phyloP scores from a whole-genome alignment of 106 monocot genomes.

The Allium sativum region DNA sequence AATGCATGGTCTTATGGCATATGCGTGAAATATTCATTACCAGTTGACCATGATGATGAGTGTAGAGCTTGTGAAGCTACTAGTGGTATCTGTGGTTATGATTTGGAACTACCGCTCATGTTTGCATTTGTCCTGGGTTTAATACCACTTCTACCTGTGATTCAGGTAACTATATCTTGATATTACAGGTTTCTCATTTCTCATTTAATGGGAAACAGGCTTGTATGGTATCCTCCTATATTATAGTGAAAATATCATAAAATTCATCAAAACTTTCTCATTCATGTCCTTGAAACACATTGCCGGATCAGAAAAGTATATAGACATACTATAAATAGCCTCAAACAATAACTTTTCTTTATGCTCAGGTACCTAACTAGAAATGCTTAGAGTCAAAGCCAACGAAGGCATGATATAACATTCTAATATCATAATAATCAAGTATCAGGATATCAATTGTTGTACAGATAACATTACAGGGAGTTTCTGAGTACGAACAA shows the following conservation, averaged over 20 bases:
- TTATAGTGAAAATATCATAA: not conserved
- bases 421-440: too few species aligned
- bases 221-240: not conserved
- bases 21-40: conserved; percentile 36
- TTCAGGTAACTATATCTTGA: conserved; percentile 2
- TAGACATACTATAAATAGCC: not conserved
- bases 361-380: not conserved
- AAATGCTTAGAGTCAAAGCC: not conserved
- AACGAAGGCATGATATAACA: not conserved
- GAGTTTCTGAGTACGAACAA: not conserved
- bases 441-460: too few species aligned
- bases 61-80: conserved; percentile 62
- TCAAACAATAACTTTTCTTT: not conserved
- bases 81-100: conserved; percentile 71
- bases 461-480: too few species aligned
- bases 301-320: too few species aligned
- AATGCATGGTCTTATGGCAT: conserved; percentile 77
- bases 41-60: conserved; percentile 27
- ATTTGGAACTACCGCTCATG: conserved; percentile 8
- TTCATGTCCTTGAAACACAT: not conserved
- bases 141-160: conserved; percentile 21
- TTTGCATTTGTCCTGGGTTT: conserved; percentile 39
- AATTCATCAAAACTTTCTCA: not conserved
- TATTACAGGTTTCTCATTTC: not conserved
- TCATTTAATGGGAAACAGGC: not conserved